Evolutionary conservation across 345 rosid species (phyloP), one percentile per base, ranked within the genome.

Genomic region (Excoecaria cochinchinensis): DNA sequence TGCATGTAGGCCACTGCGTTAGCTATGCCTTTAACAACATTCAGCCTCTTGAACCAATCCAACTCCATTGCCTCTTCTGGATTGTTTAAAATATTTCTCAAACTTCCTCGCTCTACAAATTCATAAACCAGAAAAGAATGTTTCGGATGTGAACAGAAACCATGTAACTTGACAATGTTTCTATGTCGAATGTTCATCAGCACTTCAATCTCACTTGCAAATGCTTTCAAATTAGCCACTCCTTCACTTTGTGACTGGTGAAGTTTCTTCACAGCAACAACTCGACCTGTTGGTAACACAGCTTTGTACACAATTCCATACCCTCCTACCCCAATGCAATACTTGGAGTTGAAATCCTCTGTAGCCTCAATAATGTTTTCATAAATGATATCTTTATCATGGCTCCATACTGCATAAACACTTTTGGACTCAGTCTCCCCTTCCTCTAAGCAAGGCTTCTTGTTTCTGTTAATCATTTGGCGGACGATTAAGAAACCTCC

Each of bases 201-300:
- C 60, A 51, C 70, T 62, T 13, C 8, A 36, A 73, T 73, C 70
- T 73, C 76, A 21, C 15, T 39, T 14, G 0, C 39, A 51, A 73
- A 73, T 47, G 58, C 21, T 73, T 73, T 73, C 11, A 31, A 25
- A 50, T 62, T 47, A 19, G 74, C 44, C 6, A 47, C 13, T 0
- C 22, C 69, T 50, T 15, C 68, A 63, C 62, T 12, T 48, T 62
- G 67, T n/a, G 36, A 47, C 14, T 7, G 67, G 52, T 17, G 76
- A 51, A 73, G 76, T 36, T 61, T 73, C 19, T 73, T 73, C 36
- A 73, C 76, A 22, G 76, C 76, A 73, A 73, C 69, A 6, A 62
- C 69, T 36, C 38, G 36, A 19, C 51, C 76, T 4, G 60, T 51
- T 25, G 76, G 61, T 47, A 73, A 25, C n/a, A 48, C 39, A 50